These are phyloP conservation scores for Trichoderma parareesei DNA, from an alignment of 495 filamentous ascomycete species.

Conservation along the genomic window DNA sequence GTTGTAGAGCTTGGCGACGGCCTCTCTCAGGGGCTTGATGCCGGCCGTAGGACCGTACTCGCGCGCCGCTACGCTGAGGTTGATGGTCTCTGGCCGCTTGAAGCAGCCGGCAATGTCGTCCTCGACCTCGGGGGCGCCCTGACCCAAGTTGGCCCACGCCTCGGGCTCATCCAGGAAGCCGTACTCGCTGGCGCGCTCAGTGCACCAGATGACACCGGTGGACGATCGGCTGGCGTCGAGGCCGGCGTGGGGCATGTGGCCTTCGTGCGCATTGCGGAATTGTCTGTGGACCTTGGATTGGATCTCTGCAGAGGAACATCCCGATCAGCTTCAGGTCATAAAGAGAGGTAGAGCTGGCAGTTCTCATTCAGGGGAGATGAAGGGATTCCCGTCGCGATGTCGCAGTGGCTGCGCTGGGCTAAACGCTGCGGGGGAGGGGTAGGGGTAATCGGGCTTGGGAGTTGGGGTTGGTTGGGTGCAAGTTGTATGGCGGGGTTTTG, in stretches of 20 bases:
- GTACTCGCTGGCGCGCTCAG: constrained; percentile 69
- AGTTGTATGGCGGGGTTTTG: constrained; percentile 16
- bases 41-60: constrained; percentile 94
- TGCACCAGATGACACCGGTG: constrained; percentile 82
- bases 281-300: constrained; percentile 75
- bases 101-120: constrained; percentile 90
- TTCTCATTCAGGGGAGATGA: background rate
- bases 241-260: constrained; percentile 81
- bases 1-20: constrained; percentile 91
- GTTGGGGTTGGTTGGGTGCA: constrained; percentile 9
- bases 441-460: background rate
- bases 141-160: constrained; percentile 86
- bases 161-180: constrained; percentile 76
- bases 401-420: background rate
- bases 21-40: constrained; percentile 81
- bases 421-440: constrained; percentile 1
- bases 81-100: constrained; percentile 70
- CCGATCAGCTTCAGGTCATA: background rate
- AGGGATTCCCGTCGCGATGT: background rate
- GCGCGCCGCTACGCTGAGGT: constrained; percentile 64
- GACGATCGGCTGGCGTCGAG: constrained; percentile 76
- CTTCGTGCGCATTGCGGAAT: constrained; percentile 79
- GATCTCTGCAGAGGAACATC: constrained; percentile 43
- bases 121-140: constrained; percentile 91
- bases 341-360: background rate